A percentile compares a stretch with the other conserved stretches of the same genome.
Conservation (phyloP, 768 basidiomycete genomes). For the Guyanaporus albipodus region DNA sequence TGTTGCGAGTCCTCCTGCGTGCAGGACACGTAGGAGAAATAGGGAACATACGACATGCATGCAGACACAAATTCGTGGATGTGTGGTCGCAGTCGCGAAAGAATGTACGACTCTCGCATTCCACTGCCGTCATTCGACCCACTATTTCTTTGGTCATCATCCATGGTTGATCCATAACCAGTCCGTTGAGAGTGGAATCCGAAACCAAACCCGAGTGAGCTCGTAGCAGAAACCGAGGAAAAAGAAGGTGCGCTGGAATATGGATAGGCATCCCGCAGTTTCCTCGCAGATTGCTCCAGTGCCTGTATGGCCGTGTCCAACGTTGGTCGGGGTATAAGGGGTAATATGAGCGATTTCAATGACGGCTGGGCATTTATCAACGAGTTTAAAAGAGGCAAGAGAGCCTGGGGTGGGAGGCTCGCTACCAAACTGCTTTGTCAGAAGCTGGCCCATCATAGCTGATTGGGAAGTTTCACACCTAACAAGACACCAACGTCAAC, state of each 20-base stretch:
- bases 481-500: slow-evolving; percentile 76
- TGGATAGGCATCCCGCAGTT: slow-evolving; percentile 77
- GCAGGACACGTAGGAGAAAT: slow-evolving; percentile 62
- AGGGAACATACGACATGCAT: slow-evolving; percentile 78
- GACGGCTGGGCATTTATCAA: slow-evolving; percentile 65
- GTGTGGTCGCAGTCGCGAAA: slow-evolving; percentile 69
- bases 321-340: slow-evolving; percentile 81
- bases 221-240: slow-evolving; percentile 28
- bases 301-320: slow-evolving; percentile 70
- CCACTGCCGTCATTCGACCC: slow-evolving; percentile 38
- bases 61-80: slow-evolving; percentile 74
- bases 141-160: slow-evolving; percentile 25
- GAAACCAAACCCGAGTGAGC: slow-evolving; percentile 33
- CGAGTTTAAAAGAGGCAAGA: slow-evolving; percentile 68
- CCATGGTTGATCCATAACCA: slow-evolving; percentile 32
- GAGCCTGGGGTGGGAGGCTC: slow-evolving; percentile 71
- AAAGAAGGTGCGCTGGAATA: slow-evolving; percentile 56
- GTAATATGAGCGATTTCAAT: slow-evolving; percentile 66
- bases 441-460: slow-evolving; percentile 1
- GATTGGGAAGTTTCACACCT: slow-evolving; percentile 45
- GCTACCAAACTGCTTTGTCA: slow-evolving; percentile 42
- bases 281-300: slow-evolving; percentile 62
- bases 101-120: slow-evolving; percentile 80
- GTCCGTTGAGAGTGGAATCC: slow-evolving; percentile 20
- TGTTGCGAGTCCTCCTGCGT: slow-evolving; percentile 18